Evolutionary conservation across 148 eudicot species (phyloP).

Genomic region (Bassia scoparia): DNA sequence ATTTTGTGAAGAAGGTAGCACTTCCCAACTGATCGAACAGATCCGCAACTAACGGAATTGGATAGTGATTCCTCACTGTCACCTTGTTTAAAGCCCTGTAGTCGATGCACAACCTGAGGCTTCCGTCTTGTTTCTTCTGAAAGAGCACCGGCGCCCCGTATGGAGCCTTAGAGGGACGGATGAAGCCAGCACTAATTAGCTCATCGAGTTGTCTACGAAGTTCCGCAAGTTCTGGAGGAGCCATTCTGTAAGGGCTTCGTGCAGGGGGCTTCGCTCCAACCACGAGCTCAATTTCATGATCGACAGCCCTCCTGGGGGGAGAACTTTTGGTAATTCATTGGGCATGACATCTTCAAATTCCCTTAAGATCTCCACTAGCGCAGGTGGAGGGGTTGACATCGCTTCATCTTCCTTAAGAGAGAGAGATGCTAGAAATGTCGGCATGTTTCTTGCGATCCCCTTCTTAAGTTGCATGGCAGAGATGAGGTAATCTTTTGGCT

Average conservation of each 20-base stretch:
- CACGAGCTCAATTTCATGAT: too few relatives aligned
- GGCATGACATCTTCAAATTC: too few relatives aligned
- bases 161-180: neutral
- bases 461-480: too few relatives aligned
- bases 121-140: neutral
- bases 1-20: neutral
- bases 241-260: neutral
- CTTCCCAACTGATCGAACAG: neutral
- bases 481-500: too few relatives aligned
- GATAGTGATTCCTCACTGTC: neutral
- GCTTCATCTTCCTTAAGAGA: too few relatives aligned
- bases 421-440: too few relatives aligned
- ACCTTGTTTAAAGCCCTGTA: neutral
- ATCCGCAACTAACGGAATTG: neutral
- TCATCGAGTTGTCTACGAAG: neutral
- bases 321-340: too few relatives aligned
- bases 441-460: too few relatives aligned
- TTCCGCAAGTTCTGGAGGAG: neutral
- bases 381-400: too few relatives aligned
- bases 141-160: neutral
- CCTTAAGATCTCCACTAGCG: too few relatives aligned
- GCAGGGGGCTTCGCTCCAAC: neutral
- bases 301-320: too few relatives aligned
- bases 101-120: neutral
- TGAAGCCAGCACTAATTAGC: neutral